Evolutionary conservation across 345 rosid species (phyloP).

Genomic region (Carallia brachiata): DNA sequence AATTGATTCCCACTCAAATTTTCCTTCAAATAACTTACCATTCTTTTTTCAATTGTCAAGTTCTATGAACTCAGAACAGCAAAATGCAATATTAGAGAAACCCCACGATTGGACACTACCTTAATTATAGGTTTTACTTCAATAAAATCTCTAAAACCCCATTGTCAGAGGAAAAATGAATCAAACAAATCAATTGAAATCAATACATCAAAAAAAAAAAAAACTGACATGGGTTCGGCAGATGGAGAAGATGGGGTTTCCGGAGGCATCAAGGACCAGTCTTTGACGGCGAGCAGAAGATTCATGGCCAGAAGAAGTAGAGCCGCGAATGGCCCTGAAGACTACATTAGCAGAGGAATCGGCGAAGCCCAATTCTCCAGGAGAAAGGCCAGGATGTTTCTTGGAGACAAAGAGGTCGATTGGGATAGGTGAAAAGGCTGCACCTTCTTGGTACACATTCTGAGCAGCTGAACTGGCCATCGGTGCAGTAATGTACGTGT

Average conservation of each 20-base stretch:
- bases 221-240: conserved; percentile 47
- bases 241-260: conserved; percentile 49
- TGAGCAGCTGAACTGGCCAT: conserved; percentile 35
- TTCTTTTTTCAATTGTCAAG: too few relatives aligned
- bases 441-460: conserved; percentile 25
- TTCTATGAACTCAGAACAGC: too few relatives aligned
- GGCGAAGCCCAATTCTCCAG: conserved; percentile 59
- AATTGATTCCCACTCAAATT: too few relatives aligned
- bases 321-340: conserved; percentile 33
- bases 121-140: too few relatives aligned
- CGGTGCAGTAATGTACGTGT: too few relatives aligned
- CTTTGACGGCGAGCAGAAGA: conserved; percentile 23
- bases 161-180: too few relatives aligned
- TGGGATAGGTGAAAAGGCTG: conserved; percentile 41
- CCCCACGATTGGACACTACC: too few relatives aligned
- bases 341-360: conserved; percentile 60
- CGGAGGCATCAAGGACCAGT: conserved; percentile 46
- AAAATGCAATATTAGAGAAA: too few relatives aligned
- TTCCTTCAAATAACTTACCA: too few relatives aligned
- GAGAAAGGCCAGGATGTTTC: conserved; percentile 54
- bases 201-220: not conserved
- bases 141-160: too few relatives aligned
- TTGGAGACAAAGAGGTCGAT: conserved; percentile 72
- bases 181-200: too few relatives aligned
- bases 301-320: conserved; percentile 18